Evolutionary conservation across 169 alveolate genomes (phyloP).

Genomic region (Eimeria falciformis): DNA sequence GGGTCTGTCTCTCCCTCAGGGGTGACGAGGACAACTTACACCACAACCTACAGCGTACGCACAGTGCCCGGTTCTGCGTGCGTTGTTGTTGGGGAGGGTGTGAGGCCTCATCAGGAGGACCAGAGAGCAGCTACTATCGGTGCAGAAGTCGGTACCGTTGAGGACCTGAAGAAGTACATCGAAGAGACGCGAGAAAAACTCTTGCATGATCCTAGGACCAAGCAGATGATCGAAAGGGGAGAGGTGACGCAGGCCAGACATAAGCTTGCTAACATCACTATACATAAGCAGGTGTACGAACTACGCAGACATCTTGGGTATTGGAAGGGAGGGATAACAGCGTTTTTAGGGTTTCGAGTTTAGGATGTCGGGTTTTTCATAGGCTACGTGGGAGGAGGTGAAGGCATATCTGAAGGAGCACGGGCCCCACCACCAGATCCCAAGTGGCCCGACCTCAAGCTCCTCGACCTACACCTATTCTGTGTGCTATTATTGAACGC

Average conservation of each 20-base stretch:
- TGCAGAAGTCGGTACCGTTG: conserved; percentile 11
- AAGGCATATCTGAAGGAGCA: conserved; percentile 66
- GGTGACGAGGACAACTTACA: background rate
- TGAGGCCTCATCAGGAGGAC: background rate
- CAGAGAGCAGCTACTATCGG: background rate
- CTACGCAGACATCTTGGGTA: background rate
- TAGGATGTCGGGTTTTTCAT: background rate
- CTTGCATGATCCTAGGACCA: conserved; percentile 69
- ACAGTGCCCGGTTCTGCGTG: background rate
- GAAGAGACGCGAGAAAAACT: conserved; percentile 52
- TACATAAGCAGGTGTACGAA: background rate
- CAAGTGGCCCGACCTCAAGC: conserved; percentile 58
- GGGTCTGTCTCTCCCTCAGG: background rate
- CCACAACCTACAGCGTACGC: conserved; percentile 27
- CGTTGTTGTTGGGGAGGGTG: background rate
- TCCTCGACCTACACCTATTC: conserved; percentile 45
- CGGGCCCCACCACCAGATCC: conserved; percentile 62
- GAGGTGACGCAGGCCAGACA: conserved; percentile 30
- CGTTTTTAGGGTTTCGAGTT: background rate
- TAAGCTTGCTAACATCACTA: background rate
- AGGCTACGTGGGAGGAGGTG: conserved; percentile 79
- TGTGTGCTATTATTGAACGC: too few species aligned
- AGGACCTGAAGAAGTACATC: conserved; percentile 62
- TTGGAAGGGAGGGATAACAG: background rate
- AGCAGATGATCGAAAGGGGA: conserved; percentile 68